Conservation (phyloP, 768 basidiomycete species). For the Agrocybe praecox region DNA sequence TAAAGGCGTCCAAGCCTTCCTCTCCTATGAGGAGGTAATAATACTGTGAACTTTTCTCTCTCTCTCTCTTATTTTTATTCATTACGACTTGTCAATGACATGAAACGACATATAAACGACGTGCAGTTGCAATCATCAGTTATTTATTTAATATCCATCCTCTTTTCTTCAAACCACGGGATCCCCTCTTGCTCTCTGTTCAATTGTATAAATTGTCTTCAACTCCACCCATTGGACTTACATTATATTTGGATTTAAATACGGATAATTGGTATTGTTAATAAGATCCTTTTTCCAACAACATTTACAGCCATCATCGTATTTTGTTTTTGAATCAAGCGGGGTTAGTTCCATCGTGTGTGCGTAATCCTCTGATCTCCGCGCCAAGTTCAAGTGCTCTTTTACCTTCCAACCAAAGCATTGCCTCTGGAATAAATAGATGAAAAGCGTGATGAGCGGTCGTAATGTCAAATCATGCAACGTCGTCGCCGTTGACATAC, state of each 20-base stretch:
- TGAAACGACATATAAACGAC: no score
- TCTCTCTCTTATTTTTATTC: not conserved
- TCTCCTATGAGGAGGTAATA: constrained; percentile 18
- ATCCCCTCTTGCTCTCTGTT: not conserved
- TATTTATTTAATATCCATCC: no score
- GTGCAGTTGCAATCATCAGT: no score
- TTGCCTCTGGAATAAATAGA: constrained; percentile 57
- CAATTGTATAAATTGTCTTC: not conserved
- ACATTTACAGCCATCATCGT: not conserved
- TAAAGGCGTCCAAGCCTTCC: constrained; percentile 26
- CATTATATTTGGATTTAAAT: not conserved
- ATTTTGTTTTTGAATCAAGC: not conserved
- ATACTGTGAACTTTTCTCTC: not conserved
- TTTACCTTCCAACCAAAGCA: constrained; percentile 83
- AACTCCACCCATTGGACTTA: not conserved
- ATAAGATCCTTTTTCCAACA: no score
- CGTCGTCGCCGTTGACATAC: no score
- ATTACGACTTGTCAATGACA: not conserved
- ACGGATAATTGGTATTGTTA: no score
- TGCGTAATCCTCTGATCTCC: constrained; percentile 46
- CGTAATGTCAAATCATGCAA: not conserved
- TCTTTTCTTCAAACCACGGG: not conserved
- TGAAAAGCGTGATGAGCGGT: constrained; percentile 15
- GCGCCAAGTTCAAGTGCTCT: constrained; percentile 71
- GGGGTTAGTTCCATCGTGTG: not conserved